Evolutionary conservation across 2,329 filamentous ascomycete genomes (phyloP).

Genomic region (Claviceps arundinis): DNA sequence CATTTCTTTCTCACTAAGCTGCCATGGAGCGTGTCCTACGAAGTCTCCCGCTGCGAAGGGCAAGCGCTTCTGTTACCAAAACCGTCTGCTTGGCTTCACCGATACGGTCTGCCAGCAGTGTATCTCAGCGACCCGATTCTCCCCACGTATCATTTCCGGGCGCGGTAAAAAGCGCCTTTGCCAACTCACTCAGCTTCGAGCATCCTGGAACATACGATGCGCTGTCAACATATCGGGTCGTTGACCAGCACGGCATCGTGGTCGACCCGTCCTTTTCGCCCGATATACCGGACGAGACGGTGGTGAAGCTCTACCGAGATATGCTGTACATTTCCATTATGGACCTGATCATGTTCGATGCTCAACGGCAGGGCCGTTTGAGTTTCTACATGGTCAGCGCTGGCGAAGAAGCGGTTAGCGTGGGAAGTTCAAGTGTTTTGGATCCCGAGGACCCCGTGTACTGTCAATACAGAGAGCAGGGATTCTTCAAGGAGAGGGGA

Average conservation of each 20-base stretch:
- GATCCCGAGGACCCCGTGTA: slow-evolving; percentile 81
- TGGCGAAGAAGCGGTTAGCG: slow-evolving; percentile 85
- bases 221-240: slow-evolving; percentile 81
- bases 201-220: slow-evolving; percentile 58
- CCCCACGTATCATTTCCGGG: slow-evolving; percentile 67
- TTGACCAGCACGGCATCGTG: slow-evolving; percentile 77
- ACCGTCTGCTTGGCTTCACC: slow-evolving; percentile 10
- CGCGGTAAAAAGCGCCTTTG: slow-evolving; percentile 91
- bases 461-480: slow-evolving; percentile 87
- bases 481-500: slow-evolving; percentile 79
- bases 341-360: slow-evolving; percentile 97
- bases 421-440: slow-evolving; percentile 76
- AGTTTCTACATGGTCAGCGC: slow-evolving; percentile 97
- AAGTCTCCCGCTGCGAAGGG: slow-evolving; percentile 16
- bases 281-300: slow-evolving; percentile 52
- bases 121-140: slow-evolving; percentile 43
- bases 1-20: neutral
- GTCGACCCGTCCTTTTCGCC: slow-evolving; percentile 60
- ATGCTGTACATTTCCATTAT: slow-evolving; percentile 67
- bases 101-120: slow-evolving; percentile 29
- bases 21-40: slow-evolving; percentile 23
- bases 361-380: slow-evolving; percentile 83
- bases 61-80: slow-evolving; percentile 10
- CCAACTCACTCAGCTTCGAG: slow-evolving; percentile 63
- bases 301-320: slow-evolving; percentile 48